Base-by-base conservation (phyloP, 148 eudicot species). In the Drosera capensis region DNA sequence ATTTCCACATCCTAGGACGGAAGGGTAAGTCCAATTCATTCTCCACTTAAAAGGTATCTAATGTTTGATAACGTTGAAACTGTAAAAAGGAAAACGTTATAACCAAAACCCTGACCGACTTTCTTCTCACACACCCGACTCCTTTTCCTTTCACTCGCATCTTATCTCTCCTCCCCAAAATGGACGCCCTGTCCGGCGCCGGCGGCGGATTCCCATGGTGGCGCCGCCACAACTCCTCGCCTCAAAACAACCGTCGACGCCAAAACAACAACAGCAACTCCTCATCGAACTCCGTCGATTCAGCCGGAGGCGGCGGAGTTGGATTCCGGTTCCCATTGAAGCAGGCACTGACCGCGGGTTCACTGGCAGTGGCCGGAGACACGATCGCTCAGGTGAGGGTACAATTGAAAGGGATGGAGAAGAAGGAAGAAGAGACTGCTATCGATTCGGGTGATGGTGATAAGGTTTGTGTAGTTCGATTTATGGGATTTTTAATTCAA, bases 361-460 rank as follows among this genome's bases (percentile, higher is more conserved):
- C 79, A 42, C 86, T 88, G 9, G 82, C 86, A 19, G 55, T 88
- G 9, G 54, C 96, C 49, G 96, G 96, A 3, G 94, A 88, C 75
- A 77, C 86, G 49, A 71, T 88, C 14, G 96, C 96, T 42, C 96
- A 88, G 62, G 54, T 88, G 45, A 63, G 56, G 4, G 71, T 71
- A 0, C 62, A 75, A 1, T 72, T 73, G 76, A 64, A 47, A 21
- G 60, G 36, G 8, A 20, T 37, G n/a, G 53, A 44, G 36, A 14
- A 23, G 29, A 56, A 26, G 15, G 56, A 17, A 12, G 48, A 47
- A 25, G 30, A 25, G 12, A 18, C 52, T 20, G 30, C 40, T 22
- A 14, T 41, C 7, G 28, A 23, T 28, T 25, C 38, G 23, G 51
- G 36, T 4, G 59, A 72, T 30, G n/a, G n/a, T n/a, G 17, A 46